A percentile compares a stretch with the other conserved stretches of the same genome.
Conservation (phyloP, 306 rosid genomes). For the Astragalus glycyphyllos region DNA sequence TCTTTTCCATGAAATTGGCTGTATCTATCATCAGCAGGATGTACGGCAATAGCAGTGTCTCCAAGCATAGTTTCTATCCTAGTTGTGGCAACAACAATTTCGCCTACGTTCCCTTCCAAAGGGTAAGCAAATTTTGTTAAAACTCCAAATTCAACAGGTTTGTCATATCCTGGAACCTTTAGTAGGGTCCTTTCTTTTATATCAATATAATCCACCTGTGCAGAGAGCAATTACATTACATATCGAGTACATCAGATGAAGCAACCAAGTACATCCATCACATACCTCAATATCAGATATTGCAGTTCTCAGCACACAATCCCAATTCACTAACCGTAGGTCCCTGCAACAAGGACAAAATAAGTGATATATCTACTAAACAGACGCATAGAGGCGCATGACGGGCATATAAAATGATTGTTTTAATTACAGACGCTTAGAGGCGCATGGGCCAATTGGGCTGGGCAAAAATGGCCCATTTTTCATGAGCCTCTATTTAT, state of each 20-base stretch:
- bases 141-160: slow-evolving; percentile 86
- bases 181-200: slow-evolving; percentile 72
- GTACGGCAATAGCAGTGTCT: slow-evolving; percentile 92
- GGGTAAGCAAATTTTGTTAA: slow-evolving; percentile 88
- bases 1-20: slow-evolving; percentile 78
- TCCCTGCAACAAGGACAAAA: slow-evolving; percentile 62
- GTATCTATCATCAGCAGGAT: slow-evolving; percentile 79
- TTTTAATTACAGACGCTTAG: too few relatives aligned
- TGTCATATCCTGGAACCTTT: slow-evolving; percentile 84
- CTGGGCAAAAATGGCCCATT: too few relatives aligned
- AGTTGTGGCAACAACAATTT: slow-evolving; percentile 93
- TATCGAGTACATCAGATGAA: slow-evolving; percentile 12
- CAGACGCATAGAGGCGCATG: not conserved
- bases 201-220: slow-evolving; percentile 88
- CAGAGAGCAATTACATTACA: slow-evolving; percentile 36
- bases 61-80: slow-evolving; percentile 98
- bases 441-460: too few relatives aligned
- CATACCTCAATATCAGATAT: slow-evolving; percentile 94
- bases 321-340: slow-evolving; percentile 93
- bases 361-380: slow-evolving; percentile 5
- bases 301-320: slow-evolving; percentile 88
- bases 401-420: slow-evolving; percentile 9
- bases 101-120: slow-evolving; percentile 80
- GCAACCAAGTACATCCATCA: slow-evolving; percentile 7
- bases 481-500: too few relatives aligned